Evolutionary conservation across 225 moss, liverwort and hornwort species (phyloP), one percentile per base, ranked within the genome.

Genomic region (Physcomitrium patens): DNA sequence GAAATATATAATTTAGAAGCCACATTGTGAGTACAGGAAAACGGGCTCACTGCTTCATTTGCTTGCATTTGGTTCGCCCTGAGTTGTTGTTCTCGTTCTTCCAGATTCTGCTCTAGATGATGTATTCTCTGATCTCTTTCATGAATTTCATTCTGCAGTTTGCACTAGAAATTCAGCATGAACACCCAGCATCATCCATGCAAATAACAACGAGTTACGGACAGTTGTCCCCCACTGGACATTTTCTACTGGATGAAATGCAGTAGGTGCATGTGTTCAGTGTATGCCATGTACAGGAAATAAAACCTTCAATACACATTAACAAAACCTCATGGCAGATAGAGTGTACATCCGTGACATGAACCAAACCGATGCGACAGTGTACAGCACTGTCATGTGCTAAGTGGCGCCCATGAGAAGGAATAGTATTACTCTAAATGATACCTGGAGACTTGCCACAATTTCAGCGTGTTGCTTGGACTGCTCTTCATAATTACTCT

Each of bases 31-130:
- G 48, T 72, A 18, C 8, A 20, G 31, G 16, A 51, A 54, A 64
- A 56, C 20, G 17, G 17, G 75, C 92, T 82, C 79, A 92, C 92
- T 67, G 90, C 88, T 90, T 92, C 88, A 73, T 88, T 86, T 65
- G 88, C 85, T 79, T 92, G 86, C 83, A 90, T 86, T 72, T 90
- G 92, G 62, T 86, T 92, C 56, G 88, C 86, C 67, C 77, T 84
- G 43, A 85, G 80, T 67, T 90, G 81, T 72, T 88, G 85, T 74
- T 90, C 92, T 57, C 74, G 82, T 84, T 92, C 90, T 78, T 92
- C 92, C 61, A 92, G 59, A 51, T 83, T 86, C 70, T 90, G 88
- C 71, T 92, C 90, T 76, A 92, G 60, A 70, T 84, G 92, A 76
- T 77, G 85, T 51, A 90, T 85, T 86, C 80, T 84, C 76, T 92